Evolutionary conservation across 208 protist species (phyloP).

Genomic region (Paratrypanosoma confusum): DNA sequence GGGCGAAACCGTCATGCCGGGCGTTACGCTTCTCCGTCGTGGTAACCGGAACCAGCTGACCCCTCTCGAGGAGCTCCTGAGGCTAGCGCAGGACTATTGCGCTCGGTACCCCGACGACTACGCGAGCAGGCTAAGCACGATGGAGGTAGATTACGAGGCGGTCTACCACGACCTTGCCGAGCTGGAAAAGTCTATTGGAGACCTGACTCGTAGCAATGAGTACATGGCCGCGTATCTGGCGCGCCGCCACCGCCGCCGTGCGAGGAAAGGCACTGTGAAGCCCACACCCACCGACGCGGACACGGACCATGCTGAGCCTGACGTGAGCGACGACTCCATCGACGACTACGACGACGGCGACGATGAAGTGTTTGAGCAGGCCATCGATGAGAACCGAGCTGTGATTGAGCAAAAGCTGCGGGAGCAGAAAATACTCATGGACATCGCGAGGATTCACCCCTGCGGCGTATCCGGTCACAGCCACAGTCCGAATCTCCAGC

Average conservation of each 20-base stretch:
- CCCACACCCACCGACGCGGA: no score
- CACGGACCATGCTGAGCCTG: no score
- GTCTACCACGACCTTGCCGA: not conserved
- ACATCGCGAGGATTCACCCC: slow-evolving; percentile 11
- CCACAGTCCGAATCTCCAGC: not conserved
- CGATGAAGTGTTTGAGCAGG: slow-evolving; percentile 19
- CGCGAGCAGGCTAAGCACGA: not conserved
- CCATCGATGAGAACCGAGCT: slow-evolving; percentile 25
- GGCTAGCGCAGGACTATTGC: no score
- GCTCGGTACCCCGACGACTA: not conserved
- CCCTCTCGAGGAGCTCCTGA: no score
- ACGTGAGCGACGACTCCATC: no score
- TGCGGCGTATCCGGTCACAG: slow-evolving; percentile 18
- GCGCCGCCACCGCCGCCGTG: no score
- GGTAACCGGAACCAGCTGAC: not conserved
- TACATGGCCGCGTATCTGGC: not conserved
- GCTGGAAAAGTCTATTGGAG: not conserved
- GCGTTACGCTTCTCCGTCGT: not conserved
- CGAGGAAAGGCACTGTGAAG: no score
- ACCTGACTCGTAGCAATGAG: not conserved
- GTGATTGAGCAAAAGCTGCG: slow-evolving; percentile 21
- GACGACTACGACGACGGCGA: slow-evolving; percentile 8
- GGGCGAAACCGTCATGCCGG: not conserved
- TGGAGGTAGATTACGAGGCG: not conserved
- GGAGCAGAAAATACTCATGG: slow-evolving; percentile 15